phyloP scores from a whole-genome alignment of 139 green algal genomes.

The Coelastrella sp. region DNA sequence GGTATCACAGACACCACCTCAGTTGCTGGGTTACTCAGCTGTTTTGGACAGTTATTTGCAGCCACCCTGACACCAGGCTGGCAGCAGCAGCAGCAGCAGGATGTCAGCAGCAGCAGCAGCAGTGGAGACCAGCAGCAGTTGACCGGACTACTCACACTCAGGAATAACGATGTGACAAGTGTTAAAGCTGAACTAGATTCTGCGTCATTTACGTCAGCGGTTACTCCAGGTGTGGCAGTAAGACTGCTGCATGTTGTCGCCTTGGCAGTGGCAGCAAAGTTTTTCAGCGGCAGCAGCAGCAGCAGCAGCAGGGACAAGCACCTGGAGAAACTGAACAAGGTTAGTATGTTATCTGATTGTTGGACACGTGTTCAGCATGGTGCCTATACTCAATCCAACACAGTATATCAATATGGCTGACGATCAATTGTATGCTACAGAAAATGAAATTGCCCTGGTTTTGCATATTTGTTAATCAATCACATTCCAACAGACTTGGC shows the following conservation, averaged over 20 bases:
- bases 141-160: constrained; percentile 66
- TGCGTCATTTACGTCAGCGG: constrained; percentile 66
- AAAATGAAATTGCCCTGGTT: no score
- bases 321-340: constrained; percentile 24
- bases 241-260: constrained; percentile 71
- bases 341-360: no score
- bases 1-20: constrained; percentile 49
- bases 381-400: no score
- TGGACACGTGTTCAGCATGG: no score
- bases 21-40: constrained; percentile 66
- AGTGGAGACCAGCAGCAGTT: neutral
- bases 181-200: constrained; percentile 70
- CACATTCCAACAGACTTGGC: no score
- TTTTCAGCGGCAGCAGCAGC: constrained; percentile 48
- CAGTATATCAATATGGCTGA: no score
- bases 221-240: constrained; percentile 70
- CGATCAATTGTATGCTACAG: no score
- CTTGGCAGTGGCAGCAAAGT: constrained; percentile 61
- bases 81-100: constrained; percentile 26
- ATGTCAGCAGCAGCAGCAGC: neutral
- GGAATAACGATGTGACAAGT: constrained; percentile 76
- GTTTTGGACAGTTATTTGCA: constrained; percentile 75
- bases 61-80: constrained; percentile 18
- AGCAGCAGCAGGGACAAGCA: no score
- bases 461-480: no score